phyloP scores from a whole-genome alignment of 805 yeast species.

The Yarrowia sp. region DNA sequence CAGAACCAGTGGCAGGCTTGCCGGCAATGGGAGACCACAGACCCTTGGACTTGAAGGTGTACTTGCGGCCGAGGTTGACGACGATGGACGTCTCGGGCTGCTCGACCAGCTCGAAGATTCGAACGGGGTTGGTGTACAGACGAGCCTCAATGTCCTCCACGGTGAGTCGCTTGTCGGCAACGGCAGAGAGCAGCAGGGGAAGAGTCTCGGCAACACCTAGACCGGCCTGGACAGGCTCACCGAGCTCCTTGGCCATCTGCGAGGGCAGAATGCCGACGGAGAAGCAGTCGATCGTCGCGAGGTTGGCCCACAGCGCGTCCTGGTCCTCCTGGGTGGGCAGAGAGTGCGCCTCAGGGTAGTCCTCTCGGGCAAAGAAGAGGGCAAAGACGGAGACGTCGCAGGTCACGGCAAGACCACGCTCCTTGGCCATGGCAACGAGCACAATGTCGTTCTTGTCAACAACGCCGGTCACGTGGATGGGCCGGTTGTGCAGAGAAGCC shows the following conservation, averaged over 20 bases:
- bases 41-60: slow-evolving; percentile 40
- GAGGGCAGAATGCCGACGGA: slow-evolving; percentile 80
- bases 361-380: slow-evolving; percentile 65
- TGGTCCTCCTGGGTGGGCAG: slow-evolving; percentile 82
- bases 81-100: slow-evolving; percentile 73
- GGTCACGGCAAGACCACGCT: slow-evolving; percentile 75
- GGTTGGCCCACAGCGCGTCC: slow-evolving; percentile 72
- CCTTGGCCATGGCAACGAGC: slow-evolving; percentile 80
- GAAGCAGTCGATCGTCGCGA: slow-evolving; percentile 77
- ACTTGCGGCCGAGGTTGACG: slow-evolving; percentile 73
- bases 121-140: slow-evolving; percentile 77
- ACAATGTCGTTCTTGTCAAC: slow-evolving; percentile 77
- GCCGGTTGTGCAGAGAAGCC: slow-evolving; percentile 81
- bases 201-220: slow-evolving; percentile 76
- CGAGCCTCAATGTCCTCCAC: slow-evolving; percentile 67
- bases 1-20: slow-evolving; percentile 65
- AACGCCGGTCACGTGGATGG: slow-evolving; percentile 87
- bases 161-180: slow-evolving; percentile 67
- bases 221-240: slow-evolving; percentile 63
- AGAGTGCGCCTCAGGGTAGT: slow-evolving; percentile 65
- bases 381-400: slow-evolving; percentile 85
- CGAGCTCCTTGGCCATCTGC: slow-evolving; percentile 62
- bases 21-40: slow-evolving; percentile 56
- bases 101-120: slow-evolving; percentile 77
- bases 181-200: slow-evolving; percentile 80